Base-by-base conservation (phyloP, 306 rosid species). In the Pyrus bretschneideri region DNA sequence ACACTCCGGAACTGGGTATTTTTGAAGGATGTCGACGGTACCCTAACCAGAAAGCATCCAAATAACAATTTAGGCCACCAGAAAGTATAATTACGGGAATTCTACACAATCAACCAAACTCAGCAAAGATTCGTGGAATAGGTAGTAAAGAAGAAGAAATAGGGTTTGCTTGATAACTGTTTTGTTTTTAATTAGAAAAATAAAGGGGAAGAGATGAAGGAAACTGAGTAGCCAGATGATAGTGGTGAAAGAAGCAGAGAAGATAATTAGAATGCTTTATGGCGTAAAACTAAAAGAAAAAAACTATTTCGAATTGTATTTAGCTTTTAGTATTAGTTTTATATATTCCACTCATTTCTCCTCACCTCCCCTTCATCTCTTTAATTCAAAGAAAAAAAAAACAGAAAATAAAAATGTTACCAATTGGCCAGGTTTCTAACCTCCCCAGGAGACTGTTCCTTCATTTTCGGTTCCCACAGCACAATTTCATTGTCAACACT, bases 401-500 rank as follows among this genome's bases (percentile, higher is more conserved):
- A 35, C 69, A 30, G 8, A 65, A 25, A 38, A 31, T 2, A 67
- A 18, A 7, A 64, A 64, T 14, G 69, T 64, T 64, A 6, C 55
- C 9, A 51, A 33, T 11, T 5, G 23, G 11, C 55, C 40, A 75
- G 71, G 62, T 33, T 67, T 75, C 81, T 83, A 40, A 92, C 99
- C 97, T 91, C 97, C 63, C 99, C 97, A n/a, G 97, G 93, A 73
- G 90, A 83, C 72, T 95, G 97, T 60, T 95, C 97, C 92, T 95
- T 95, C 85, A 89, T 85, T 89, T 85, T 91, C 42, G 97, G 96
- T 74, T 92, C 99, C 99, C 99, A 95, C 86, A 95, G 83, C 76
- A 92, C 87, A 68, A 92, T 90, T 88, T 95, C 99, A 40, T 86
- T 87, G 88, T 95, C 99, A 84, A 92, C 97, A 80, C 99, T 95